Evolutionary conservation across 1,284 basidiomycete genomes (phyloP).

Genomic region (Rhodotorula sp.): DNA sequence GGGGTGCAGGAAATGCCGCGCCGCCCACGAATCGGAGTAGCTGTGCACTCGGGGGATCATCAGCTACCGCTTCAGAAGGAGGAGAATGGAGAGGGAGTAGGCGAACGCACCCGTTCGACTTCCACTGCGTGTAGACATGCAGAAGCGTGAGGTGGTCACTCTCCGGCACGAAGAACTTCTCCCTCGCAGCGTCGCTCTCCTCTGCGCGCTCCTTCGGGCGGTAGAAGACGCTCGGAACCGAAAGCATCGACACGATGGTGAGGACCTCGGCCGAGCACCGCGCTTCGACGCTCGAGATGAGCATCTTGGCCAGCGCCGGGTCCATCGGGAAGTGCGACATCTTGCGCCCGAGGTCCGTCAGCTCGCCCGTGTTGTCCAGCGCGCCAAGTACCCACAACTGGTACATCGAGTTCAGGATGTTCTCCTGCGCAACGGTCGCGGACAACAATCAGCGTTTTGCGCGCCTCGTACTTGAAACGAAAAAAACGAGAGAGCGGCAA

Average conservation of each 20-base stretch:
- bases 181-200: conserved; percentile 91
- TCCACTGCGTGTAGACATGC: conserved; percentile 98
- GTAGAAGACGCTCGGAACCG: conserved; percentile 68
- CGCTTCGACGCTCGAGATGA: conserved; percentile 85
- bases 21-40: conserved; percentile 88
- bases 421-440: conserved; percentile 60
- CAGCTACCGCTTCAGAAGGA: not conserved
- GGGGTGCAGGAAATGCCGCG: conserved; percentile 93
- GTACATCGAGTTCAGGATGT: conserved; percentile 97
- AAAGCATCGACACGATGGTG: conserved; percentile 98
- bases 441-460: conserved; percentile 16
- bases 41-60: conserved; percentile 52
- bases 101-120: conserved; percentile 71
- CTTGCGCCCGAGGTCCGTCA: conserved; percentile 87
- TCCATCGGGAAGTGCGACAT: conserved; percentile 93
- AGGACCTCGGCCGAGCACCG: conserved; percentile 93
- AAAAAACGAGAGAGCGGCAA: conserved; percentile 32
- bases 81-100: not conserved
- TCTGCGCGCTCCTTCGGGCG: conserved; percentile 43
- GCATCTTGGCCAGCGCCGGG: conserved; percentile 96
- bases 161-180: conserved; percentile 98
- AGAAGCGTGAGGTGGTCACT: conserved; percentile 94
- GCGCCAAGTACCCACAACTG: conserved; percentile 98
- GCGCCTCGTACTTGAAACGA: no score
- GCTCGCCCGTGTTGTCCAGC: conserved; percentile 93